Evolutionary conservation across 2,329 filamentous ascomycete species (phyloP).

Genomic region (Oidium heveae): DNA sequence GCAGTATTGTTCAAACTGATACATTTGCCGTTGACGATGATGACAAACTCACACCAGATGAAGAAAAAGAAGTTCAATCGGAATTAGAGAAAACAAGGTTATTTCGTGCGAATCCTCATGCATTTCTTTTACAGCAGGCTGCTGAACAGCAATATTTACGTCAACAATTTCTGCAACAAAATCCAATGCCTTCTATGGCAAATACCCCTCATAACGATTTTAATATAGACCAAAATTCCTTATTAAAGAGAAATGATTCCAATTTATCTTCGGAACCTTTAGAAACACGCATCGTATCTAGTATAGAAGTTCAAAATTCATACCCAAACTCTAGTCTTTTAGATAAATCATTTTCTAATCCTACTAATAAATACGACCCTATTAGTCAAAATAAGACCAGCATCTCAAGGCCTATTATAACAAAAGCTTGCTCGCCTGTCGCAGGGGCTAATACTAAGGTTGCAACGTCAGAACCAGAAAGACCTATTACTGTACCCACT

Average conservation of each 20-base stretch:
- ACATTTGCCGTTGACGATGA: constrained; percentile 47
- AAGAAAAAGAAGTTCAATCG: constrained; percentile 25
- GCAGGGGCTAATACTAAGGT: constrained; percentile 1
- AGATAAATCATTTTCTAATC: background rate
- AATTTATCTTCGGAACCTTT: background rate
- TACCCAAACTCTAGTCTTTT: background rate
- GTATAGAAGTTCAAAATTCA: background rate
- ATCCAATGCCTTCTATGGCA: background rate
- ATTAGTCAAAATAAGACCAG: background rate
- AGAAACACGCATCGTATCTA: background rate
- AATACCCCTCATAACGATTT: background rate
- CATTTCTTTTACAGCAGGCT: background rate
- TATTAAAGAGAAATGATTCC: background rate
- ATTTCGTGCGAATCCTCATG: constrained; percentile 1
- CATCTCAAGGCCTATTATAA: background rate
- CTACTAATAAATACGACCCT: background rate
- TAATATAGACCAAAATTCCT: background rate
- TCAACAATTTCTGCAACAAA: background rate
- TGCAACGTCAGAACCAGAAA: background rate
- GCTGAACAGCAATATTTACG: background rate
- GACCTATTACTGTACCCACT: too few relatives aligned
- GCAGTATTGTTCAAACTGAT: constrained; percentile 39
- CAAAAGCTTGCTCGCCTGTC: background rate
- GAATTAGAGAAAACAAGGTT: constrained; percentile 1
- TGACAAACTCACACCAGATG: constrained; percentile 34